Evolutionary conservation across 768 basidiomycete genomes (phyloP), one percentile per base, ranked within the genome.

Genomic region (Trametes meyenii): DNA sequence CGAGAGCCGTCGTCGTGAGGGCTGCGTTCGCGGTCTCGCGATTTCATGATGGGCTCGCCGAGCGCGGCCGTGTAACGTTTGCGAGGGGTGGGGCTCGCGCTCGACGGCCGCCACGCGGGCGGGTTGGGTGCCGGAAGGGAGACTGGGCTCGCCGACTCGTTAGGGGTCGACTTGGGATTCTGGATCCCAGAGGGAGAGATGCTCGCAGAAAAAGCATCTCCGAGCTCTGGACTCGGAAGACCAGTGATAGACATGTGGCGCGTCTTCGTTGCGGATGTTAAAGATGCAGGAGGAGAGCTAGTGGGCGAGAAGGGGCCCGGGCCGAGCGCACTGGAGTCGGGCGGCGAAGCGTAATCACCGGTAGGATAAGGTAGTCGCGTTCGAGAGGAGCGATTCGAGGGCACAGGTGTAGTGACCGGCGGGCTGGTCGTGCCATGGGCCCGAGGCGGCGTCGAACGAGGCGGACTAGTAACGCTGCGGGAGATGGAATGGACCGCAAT

Each of bases 21-120:
- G 64, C 65, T 50, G 66, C 75, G 29, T 64, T 70, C 60, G 66
- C 72, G 39, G 68, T 66, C 62, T 2, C 62, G 55, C 8, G 70
- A 57, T 39, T 65, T 63, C 63, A 84, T 81, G 61, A 91, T 85
- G 0, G 90, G 87, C 2, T 84, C 88, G 11, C 90, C 91, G 0
- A 94, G 80, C 0, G 92, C 92, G 35, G 94, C 92, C 0, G 92
- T 94, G 70, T 94, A 94, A 40, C 92, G 81, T 69, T 94, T 94
- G 61, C 92, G 77, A 1, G 79, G 74, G 0, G 83, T 75, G 1
- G 92, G 90, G 3, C 89, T 91, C 1, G 86, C 80, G 67, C 85
- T 88, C 5, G 79, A 76, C 16, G 79, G 81, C 19, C 85, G 77
- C 45, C 77, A 72, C 5, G 71, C 67, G 19, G 71, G 64, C 10